phyloP scores from a whole-genome alignment of 805 yeast genomes.

The Metschnikowia rubicola region DNA sequence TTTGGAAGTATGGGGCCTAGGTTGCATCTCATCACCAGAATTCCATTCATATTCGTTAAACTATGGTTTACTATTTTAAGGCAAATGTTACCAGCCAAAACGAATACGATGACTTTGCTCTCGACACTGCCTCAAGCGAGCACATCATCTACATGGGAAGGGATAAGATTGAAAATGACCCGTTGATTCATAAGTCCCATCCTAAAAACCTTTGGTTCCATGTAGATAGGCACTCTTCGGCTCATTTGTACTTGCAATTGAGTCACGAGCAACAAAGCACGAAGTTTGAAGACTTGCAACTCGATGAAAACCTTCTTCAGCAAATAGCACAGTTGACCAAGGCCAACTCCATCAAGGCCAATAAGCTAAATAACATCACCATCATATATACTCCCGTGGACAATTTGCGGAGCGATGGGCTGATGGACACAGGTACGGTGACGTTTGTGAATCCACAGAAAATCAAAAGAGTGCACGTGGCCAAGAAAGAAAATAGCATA shows the following conservation, averaged over 20 bases:
- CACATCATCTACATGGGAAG: slow-evolving; percentile 60
- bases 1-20: too few relatives aligned
- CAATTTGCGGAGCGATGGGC: slow-evolving; percentile 61
- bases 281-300: slow-evolving; percentile 32
- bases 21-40: too few relatives aligned
- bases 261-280: slow-evolving; percentile 45
- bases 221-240: slow-evolving; percentile 72
- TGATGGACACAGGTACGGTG: slow-evolving; percentile 79
- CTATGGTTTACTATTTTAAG: slow-evolving; percentile 19
- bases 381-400: slow-evolving; percentile 73
- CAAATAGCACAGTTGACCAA: slow-evolving; percentile 66
- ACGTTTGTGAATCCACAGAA: slow-evolving; percentile 59
- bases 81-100: slow-evolving; percentile 8
- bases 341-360: slow-evolving; percentile 73
- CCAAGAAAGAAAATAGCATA: slow-evolving; percentile 53
- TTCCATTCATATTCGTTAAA: too few relatives aligned
- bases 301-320: slow-evolving; percentile 45
- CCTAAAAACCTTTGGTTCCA: slow-evolving; percentile 77
- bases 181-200: slow-evolving; percentile 55
- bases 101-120: slow-evolving; percentile 18
- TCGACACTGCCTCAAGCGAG: slow-evolving; percentile 8
- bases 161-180: slow-evolving; percentile 64
- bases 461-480: slow-evolving; percentile 52
- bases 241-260: slow-evolving; percentile 68
- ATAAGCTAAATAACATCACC: slow-evolving; percentile 62